Evolutionary conservation across 306 rosid species (phyloP).

Genomic region (Vigna trinervia): DNA sequence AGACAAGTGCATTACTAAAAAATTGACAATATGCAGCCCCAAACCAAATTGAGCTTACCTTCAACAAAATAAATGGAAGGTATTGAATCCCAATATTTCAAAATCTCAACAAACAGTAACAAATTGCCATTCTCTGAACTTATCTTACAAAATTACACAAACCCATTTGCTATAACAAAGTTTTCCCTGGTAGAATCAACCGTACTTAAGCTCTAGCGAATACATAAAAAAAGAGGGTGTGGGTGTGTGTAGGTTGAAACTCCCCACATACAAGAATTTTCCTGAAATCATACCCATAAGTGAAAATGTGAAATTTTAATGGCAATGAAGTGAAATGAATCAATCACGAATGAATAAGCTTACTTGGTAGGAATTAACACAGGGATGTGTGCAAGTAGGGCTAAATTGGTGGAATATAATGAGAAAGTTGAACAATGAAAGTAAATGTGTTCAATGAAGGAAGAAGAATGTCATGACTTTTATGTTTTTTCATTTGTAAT

Average conservation of each 20-base stretch:
- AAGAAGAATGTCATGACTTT: background rate
- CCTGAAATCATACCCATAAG: background rate
- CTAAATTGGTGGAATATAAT: background rate
- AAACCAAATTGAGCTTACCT: constrained; percentile 12
- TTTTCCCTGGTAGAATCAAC: background rate
- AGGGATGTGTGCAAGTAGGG: background rate
- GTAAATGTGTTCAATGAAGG: background rate
- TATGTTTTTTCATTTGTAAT: background rate
- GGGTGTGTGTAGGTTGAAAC: background rate
- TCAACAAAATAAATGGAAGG: background rate
- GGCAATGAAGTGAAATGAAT: background rate
- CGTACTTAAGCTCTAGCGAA: background rate
- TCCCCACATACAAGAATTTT: background rate
- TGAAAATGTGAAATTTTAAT: background rate
- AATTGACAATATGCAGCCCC: background rate
- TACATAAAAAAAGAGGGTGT: background rate
- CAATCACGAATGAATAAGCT: background rate
- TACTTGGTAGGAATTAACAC: constrained; percentile 7
- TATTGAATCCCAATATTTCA: constrained; percentile 1
- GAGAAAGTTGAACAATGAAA: background rate
- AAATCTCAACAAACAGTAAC: constrained; percentile 15
- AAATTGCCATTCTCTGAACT: background rate
- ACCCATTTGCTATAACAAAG: background rate
- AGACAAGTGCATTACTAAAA: background rate
- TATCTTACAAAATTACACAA: background rate